Base-by-base conservation (phyloP, 2,329 filamentous ascomycete genomes). In the Aurifilum marmelostoma region DNA sequence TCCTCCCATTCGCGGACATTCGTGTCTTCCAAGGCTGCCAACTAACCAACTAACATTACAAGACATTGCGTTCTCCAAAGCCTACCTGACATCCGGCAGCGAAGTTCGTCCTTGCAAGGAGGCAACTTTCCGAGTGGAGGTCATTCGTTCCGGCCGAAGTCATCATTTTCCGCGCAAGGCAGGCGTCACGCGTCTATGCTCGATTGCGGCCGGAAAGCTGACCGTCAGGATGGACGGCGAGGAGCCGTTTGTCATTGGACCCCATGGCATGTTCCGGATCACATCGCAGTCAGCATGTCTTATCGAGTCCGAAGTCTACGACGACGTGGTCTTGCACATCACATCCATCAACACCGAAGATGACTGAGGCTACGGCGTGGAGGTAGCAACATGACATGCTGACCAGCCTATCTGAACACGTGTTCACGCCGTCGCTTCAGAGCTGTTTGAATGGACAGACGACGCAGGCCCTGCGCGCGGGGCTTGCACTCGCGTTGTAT, bases 41-140 rank as follows among this genome's bases (percentile, higher is more conserved):
- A n/a, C 34, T 21, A 27, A 18, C 43, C 65, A 63, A 47, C 67
- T 58, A 43, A 61, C 29, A 2, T 27, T 29, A 27, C 1, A 64
- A 78, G 77, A 75, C 59, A 70, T 77, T 18, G 76, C 77, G n/a
- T 77, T 75, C 62, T 78, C 76, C 34, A 77, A 76, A 18, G 69
- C 76, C 7, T 78, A 73, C 67, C 73, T 79, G 8, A 73, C 72
- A 7, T 70, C 72, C 2, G 62, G 69, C 11, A 65, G 73, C 6
- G 71, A 67, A 14, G 70, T 76, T 5, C 71, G 66, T 8, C 72
- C 78, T 18, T 72, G 71, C 66, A 70, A 75, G 32, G 74, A 75
- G 63, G 71, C 78, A 6, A 62, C 71, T 1, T 74, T 75, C 69
- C 74, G 73, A 27, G 72, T 79, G 14, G 73, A 76, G 39, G 72